Evolutionary conservation across 768 basidiomycete species (phyloP).

Genomic region (Tremella fuciformis): DNA sequence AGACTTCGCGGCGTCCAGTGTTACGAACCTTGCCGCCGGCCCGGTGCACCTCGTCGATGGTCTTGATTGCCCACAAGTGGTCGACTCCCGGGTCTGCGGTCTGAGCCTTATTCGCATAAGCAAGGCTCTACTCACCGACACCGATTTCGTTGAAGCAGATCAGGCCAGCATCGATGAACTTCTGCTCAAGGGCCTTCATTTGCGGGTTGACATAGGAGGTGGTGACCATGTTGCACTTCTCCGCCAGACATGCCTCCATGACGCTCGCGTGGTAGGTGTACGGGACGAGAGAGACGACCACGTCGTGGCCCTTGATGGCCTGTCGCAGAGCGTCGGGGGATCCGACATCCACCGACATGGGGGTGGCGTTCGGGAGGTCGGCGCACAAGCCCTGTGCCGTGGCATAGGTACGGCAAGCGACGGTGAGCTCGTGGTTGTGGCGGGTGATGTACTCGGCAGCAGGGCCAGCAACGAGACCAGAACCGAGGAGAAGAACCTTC

Average conservation of each 20-base stretch:
- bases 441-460: slow-evolving; percentile 89
- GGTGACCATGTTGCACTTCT: slow-evolving; percentile 90
- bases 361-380: slow-evolving; percentile 67
- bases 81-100: slow-evolving; percentile 52
- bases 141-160: slow-evolving; percentile 97
- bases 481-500: slow-evolving; percentile 83
- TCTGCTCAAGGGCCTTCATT: slow-evolving; percentile 79
- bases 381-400: slow-evolving; percentile 68
- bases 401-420: slow-evolving; percentile 84
- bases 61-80: slow-evolving; percentile 49
- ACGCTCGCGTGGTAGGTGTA: slow-evolving; percentile 86
- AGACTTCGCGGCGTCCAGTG: background rate
- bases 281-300: slow-evolving; percentile 94
- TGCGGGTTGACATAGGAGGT: slow-evolving; percentile 91
- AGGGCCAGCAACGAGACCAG: slow-evolving; percentile 93
- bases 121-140: slow-evolving; percentile 55
- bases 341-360: slow-evolving; percentile 75
- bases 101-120: slow-evolving; percentile 41
- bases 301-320: slow-evolving; percentile 78
- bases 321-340: slow-evolving; percentile 69
- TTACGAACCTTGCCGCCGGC: slow-evolving; percentile 75
- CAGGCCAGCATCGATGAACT: slow-evolving; percentile 81
- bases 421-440: slow-evolving; percentile 74
- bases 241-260: slow-evolving; percentile 84
- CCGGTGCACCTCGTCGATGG: slow-evolving; percentile 80